phyloP scores from a whole-genome alignment of 148 eudicot species.

The Rhododendron vialii region DNA sequence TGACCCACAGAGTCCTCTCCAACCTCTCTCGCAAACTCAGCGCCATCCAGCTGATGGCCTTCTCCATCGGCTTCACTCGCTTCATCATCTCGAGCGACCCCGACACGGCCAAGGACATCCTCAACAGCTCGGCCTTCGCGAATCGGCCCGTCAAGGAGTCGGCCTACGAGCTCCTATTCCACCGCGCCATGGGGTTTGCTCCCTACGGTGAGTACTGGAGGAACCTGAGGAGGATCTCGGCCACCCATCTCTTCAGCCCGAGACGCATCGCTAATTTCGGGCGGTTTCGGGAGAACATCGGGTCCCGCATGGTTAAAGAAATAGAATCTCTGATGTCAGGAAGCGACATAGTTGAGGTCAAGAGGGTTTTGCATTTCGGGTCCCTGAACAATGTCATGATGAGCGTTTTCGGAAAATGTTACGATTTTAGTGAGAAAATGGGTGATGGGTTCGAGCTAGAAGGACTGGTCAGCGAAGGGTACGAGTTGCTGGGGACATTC shows the following conservation, averaged over 20 bases:
- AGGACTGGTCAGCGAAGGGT: conserved; percentile 73
- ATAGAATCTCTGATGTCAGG: conserved; percentile 27
- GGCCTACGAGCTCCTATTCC: conserved; percentile 70
- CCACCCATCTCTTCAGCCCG: conserved; percentile 67
- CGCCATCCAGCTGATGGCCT: conserved; percentile 59
- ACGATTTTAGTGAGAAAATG: conserved; percentile 25
- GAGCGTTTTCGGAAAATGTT: conserved; percentile 70
- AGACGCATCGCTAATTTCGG: conserved; percentile 37
- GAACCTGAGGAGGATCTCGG: conserved; percentile 61
- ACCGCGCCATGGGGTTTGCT: conserved; percentile 93
- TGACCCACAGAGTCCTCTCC: conserved; percentile 47
- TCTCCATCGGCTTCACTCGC: conserved; percentile 75
- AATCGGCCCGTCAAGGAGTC: conserved; percentile 88
- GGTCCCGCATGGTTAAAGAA: conserved; percentile 37
- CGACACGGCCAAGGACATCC: conserved; percentile 64
- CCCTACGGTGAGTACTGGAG: conserved; percentile 91
- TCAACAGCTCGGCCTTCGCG: conserved; percentile 63
- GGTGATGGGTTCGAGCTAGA: conserved; percentile 35
- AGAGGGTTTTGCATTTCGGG: conserved; percentile 57
- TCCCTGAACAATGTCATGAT: conserved; percentile 85
- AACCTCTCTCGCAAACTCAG: conserved; percentile 16
- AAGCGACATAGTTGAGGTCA: conserved; percentile 43
- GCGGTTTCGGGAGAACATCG: conserved; percentile 33
- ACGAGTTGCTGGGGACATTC: conserved; percentile 66
- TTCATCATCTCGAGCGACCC: conserved; percentile 63